Evolutionary conservation across 805 yeast species (phyloP).

Genomic region (Saccharomycopsis malanga): DNA sequence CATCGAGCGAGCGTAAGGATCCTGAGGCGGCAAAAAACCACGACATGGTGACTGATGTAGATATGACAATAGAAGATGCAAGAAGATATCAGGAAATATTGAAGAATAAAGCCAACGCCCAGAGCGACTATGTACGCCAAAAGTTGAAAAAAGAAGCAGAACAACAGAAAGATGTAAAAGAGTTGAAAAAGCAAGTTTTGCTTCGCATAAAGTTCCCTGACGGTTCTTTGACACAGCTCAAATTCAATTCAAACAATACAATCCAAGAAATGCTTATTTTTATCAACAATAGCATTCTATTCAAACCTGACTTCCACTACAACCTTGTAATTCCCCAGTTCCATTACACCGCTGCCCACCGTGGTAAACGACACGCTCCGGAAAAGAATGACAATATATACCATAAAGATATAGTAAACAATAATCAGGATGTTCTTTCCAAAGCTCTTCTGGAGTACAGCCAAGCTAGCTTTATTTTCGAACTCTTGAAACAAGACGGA

Average conservation of each 20-base stretch:
- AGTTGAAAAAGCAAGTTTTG: conserved; percentile 24
- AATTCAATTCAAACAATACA: conserved; percentile 24
- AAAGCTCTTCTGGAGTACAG: conserved; percentile 24
- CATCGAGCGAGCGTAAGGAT: conserved; percentile 3
- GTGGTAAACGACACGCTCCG: neutral
- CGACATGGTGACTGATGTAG: conserved; percentile 27
- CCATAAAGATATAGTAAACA: conserved; percentile 26
- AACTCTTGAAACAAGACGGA: conserved; percentile 24
- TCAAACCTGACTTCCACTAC: conserved; percentile 13
- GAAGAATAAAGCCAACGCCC: conserved; percentile 25
- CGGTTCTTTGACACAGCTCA: conserved; percentile 27
- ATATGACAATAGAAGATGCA: conserved; percentile 32
- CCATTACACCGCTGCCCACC: conserved; percentile 11
- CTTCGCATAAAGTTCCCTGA: conserved; percentile 33
- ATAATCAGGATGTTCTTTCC: conserved; percentile 21
- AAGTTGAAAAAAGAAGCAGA: conserved; percentile 14
- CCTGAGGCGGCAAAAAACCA: neutral
- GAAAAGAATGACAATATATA: conserved; percentile 21
- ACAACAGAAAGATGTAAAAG: neutral
- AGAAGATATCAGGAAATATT: conserved; percentile 30
- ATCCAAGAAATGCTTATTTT: conserved; percentile 26
- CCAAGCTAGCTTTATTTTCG: conserved; percentile 16
- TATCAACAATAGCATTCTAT: conserved; percentile 24
- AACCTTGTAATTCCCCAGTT: conserved; percentile 19
- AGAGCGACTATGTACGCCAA: conserved; percentile 22